Evolutionary conservation across 2,329 filamentous ascomycete genomes (phyloP).

Genomic region (Leptosphaerulina australis): DNA sequence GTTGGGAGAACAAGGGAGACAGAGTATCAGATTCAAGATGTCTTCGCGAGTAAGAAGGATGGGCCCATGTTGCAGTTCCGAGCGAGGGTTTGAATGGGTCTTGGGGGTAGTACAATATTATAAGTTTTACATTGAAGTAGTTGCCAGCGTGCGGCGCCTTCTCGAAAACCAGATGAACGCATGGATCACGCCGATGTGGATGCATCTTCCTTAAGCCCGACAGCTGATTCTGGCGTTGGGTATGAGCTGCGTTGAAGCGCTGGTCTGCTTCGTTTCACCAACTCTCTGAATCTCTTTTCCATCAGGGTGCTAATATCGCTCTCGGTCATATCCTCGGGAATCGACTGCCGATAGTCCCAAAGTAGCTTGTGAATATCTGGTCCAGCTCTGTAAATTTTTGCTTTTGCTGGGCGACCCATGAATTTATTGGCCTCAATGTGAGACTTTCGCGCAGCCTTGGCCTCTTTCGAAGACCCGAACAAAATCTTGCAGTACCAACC

Average conservation of each 20-base stretch:
- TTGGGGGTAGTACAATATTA: neutral
- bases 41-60: slow-evolving; percentile 75
- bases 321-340: neutral
- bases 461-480: neutral
- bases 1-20: slow-evolving; percentile 38
- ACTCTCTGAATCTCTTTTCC: neutral
- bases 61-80: slow-evolving; percentile 68
- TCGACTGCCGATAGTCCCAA: neutral
- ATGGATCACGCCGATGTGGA: neutral
- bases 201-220: neutral
- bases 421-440: neutral
- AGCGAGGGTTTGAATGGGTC: slow-evolving; percentile 15
- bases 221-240: slow-evolving; percentile 1
- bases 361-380: neutral
- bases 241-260: neutral
- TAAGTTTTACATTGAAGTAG: neutral
- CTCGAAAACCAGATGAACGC: no score
- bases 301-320: neutral
- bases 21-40: slow-evolving; percentile 75
- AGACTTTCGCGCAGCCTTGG: neutral
- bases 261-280: neutral
- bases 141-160: neutral
- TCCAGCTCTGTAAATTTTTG: neutral
- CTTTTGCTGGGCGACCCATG: neutral
- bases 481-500: neutral